A percentile compares a stretch with the other conserved stretches of the same genome.
These are phyloP conservation scores for Exophiala viscosa DNA, from an alignment of 2,329 filamentous ascomycete genomes.

Conservation along the genomic window DNA sequence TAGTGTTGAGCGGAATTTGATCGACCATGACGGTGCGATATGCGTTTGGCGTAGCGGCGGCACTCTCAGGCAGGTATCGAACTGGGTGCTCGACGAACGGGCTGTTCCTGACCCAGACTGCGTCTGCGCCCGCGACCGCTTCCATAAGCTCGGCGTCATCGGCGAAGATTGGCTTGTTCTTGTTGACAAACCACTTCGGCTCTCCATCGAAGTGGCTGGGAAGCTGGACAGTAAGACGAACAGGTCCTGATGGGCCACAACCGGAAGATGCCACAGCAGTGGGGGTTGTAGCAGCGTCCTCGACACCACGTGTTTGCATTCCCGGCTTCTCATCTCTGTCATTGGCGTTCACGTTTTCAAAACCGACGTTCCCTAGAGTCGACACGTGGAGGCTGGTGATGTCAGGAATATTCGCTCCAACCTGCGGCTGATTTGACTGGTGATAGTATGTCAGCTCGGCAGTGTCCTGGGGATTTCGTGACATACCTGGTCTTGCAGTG, in stretches of 20 bases:
- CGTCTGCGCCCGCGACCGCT: background rate
- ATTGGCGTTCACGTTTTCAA: background rate
- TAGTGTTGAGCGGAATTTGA: constrained; percentile 22
- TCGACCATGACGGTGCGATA: constrained; percentile 30
- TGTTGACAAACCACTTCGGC: constrained; percentile 15
- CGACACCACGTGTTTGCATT: background rate
- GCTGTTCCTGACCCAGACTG: constrained; percentile 1
- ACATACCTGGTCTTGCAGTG: constrained; percentile 9
- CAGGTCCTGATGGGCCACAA: background rate
- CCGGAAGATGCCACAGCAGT: background rate
- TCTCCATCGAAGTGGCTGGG: constrained; percentile 10
- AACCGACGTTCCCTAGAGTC: background rate
- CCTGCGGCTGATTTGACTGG: background rate
- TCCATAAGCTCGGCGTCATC: constrained; percentile 13
- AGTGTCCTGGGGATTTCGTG: no score
- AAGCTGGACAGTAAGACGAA: constrained; percentile 7
- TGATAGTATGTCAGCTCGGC: background rate
- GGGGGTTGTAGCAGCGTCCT: background rate
- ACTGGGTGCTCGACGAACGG: constrained; percentile 22
- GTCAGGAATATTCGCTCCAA: background rate
- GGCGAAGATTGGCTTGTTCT: constrained; percentile 22
- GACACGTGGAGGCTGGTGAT: background rate
- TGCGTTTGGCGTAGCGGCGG: constrained; percentile 13
- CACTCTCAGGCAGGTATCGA: constrained; percentile 24
- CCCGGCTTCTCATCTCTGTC: background rate